phyloP scores from a whole-genome alignment of 345 rosid species.

The Alliaria petiolata region DNA sequence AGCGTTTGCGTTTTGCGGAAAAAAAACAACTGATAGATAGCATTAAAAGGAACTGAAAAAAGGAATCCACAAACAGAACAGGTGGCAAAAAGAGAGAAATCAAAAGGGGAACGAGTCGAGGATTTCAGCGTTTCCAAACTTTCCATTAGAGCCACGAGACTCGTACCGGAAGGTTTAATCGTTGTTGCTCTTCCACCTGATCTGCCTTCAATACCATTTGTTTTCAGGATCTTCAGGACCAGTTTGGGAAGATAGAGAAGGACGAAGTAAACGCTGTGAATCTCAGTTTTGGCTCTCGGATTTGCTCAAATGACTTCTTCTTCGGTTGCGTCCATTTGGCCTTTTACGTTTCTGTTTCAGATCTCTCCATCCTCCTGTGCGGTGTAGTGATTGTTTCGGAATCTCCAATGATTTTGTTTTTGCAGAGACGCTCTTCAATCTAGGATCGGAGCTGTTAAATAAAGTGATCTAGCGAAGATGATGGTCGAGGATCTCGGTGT shows the following conservation, averaged over 20 bases:
- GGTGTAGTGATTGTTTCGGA: background rate
- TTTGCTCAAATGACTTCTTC: constrained; percentile 26
- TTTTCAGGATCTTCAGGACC: constrained; percentile 8
- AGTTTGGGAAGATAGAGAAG: too few relatives aligned
- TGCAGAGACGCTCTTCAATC: constrained; percentile 7
- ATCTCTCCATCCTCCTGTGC: constrained; percentile 19
- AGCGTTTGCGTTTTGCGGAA: constrained; percentile 9
- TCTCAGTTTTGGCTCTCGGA: background rate
- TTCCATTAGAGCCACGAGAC: constrained; percentile 2
- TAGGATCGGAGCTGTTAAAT: constrained; percentile 13
- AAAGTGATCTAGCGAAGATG: constrained; percentile 43
- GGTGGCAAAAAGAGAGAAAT: background rate
- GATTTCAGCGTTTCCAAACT: constrained; percentile 13
- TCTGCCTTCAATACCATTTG: constrained; percentile 1
- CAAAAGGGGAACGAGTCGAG: background rate
- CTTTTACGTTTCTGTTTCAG: constrained; percentile 4
- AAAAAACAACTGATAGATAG: too few relatives aligned
- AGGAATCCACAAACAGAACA: constrained; percentile 12
- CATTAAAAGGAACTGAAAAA: too few relatives aligned
- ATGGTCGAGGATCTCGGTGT: constrained; percentile 96
- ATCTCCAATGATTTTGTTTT: background rate
- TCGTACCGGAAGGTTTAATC: constrained; percentile 7
- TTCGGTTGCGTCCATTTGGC: constrained; percentile 4
- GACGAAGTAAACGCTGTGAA: constrained; percentile 1
- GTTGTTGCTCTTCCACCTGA: constrained; percentile 1